Percentiles rank a stretch among this genome's conserved stretches.
These are phyloP conservation scores for Lyophyllum shimeji DNA, from an alignment of 768 basidiomycete genomes.

Conservation along the genomic window DNA sequence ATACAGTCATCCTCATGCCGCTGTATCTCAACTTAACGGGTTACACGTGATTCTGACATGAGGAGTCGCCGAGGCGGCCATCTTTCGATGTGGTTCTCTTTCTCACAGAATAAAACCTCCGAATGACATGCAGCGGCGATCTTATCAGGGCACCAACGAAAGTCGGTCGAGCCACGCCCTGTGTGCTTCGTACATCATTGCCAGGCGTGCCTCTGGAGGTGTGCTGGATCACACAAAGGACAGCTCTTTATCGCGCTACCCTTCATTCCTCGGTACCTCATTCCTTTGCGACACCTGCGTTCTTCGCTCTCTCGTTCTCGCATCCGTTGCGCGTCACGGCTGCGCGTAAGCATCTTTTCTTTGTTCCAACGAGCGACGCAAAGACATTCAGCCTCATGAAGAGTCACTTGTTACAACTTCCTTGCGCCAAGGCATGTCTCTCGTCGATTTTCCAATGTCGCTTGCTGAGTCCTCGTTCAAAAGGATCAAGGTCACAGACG, in stretches of 20 bases:
- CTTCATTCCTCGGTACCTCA: not conserved
- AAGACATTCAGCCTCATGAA: not conserved
- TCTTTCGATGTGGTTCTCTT: not conserved
- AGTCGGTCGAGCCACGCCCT: not conserved
- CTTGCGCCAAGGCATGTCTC: not conserved
- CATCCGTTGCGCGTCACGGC: not conserved
- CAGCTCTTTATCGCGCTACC: not conserved
- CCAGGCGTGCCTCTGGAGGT: not conserved
- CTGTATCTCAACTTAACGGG: not conserved
- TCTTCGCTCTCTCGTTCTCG: not conserved
- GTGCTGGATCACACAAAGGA: conserved; percentile 1
- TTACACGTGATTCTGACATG: not conserved
- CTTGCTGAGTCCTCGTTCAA: not conserved
- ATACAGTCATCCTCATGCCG: not conserved
- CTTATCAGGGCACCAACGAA: conserved; percentile 6
- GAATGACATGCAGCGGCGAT: not conserved
- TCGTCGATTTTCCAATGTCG: not conserved
- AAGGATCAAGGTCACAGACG: not conserved
- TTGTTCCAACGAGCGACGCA: not conserved
- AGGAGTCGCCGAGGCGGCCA: not conserved
- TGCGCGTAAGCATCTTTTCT: no score
- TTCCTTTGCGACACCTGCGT: not conserved
- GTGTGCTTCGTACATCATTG: not conserved
- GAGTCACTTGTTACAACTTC: not conserved
- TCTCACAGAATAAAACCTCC: conserved; percentile 3